Evolutionary conservation across 2,329 filamentous ascomycete genomes (phyloP), one percentile per base, ranked within the genome.

Genomic region (Stemphylium vesicarium): DNA sequence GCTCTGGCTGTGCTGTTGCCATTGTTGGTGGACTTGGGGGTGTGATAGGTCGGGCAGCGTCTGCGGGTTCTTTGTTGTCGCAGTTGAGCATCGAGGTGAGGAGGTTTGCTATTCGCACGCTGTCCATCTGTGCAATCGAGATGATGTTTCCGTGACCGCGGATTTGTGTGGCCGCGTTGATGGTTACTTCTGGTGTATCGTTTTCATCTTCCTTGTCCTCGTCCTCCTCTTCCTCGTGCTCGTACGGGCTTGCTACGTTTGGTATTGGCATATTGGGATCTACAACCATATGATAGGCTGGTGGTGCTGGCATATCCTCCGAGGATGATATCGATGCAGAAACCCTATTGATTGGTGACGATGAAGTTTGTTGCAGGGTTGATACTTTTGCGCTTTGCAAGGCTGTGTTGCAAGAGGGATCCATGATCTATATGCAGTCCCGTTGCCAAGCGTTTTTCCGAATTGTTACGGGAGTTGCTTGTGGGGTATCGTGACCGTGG

Each of bases 81-180:
- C 42, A 36, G 9, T 63, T 58, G 32, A 73, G 44, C 39, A 72
- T 50, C 35, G 50, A 45, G 15, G 62, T 56, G 20, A 73, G 53
- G 32, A 73, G 53, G 18, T 57, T 69, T 29, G 69, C 67, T 57
- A 74, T 67, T 15, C 65, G 53, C 29, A 55, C 56, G 26, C 62
- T 68, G 39, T 74, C 70, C 65, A 74, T 66, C 29, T 69, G 70
- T 16, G 65, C 62, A 31, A 72, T 67, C 20, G 65, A 70, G 26
- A 75, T 64, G 24, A 75, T 73, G 53, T 75, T 75, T 4, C 67
- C 70, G 15, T 69, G 64, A 35, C 71, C 71, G 29, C 70, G 59
- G 36, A 75, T 67, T 39, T 75, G 70, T 8, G 71, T 74, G 0
- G 66, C 62, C 7, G 72, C 69, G 53, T 75, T 75, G 50, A 75